These are phyloP conservation scores for Aquilaria sinensis DNA, from an alignment of 345 rosid species.

Conservation along the genomic window DNA sequence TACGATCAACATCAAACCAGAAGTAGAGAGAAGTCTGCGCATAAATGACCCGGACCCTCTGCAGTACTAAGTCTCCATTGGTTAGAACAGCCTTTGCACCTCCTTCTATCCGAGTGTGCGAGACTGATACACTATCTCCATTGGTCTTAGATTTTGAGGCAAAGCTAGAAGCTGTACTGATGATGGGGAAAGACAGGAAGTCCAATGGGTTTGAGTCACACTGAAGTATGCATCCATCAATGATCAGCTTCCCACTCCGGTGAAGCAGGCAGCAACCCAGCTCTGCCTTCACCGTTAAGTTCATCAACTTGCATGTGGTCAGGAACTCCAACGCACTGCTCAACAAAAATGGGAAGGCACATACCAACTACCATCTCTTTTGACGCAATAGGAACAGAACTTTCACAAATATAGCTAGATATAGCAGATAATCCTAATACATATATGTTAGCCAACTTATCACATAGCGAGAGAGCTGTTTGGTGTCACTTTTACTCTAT, in stretches of 20 bases:
- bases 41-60: slow-evolving; percentile 85
- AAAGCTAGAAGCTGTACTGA: slow-evolving; percentile 57
- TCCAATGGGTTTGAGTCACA: slow-evolving; percentile 82
- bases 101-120: slow-evolving; percentile 83
- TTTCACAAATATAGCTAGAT: slow-evolving; percentile 9
- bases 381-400: slow-evolving; percentile 3
- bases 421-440: neutral
- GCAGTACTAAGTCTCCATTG: slow-evolving; percentile 67
- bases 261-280: slow-evolving; percentile 96
- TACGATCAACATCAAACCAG: slow-evolving; percentile 78
- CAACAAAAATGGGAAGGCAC: slow-evolving; percentile 14
- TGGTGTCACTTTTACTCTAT: too few relatives aligned
- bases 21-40: slow-evolving; percentile 63
- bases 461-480: too few relatives aligned
- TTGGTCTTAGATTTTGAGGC: slow-evolving; percentile 29
- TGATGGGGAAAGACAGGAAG: slow-evolving; percentile 80
- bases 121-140: slow-evolving; percentile 54
- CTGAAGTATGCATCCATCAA: slow-evolving; percentile 87
- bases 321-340: slow-evolving; percentile 84
- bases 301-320: slow-evolving; percentile 76
- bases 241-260: slow-evolving; percentile 78
- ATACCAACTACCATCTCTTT: slow-evolving; percentile 11
- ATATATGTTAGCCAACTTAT: too few relatives aligned
- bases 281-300: slow-evolving; percentile 84
- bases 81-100: slow-evolving; percentile 86